phyloP scores from a whole-genome alignment of 805 yeast genomes.

The Priceomyces fermenticarens region DNA sequence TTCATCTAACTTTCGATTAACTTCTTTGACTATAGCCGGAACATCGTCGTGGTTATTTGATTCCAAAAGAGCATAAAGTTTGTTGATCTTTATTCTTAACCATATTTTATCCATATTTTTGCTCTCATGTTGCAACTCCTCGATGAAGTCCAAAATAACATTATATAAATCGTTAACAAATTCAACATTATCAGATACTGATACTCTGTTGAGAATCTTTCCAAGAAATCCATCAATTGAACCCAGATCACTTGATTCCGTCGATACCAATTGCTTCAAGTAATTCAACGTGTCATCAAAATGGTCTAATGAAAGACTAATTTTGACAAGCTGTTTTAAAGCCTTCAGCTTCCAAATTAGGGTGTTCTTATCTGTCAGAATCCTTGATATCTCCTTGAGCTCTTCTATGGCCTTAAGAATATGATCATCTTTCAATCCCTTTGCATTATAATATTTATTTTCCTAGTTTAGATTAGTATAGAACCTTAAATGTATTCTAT shows the following conservation, averaged over 20 bases:
- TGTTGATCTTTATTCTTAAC: slow-evolving; percentile 46
- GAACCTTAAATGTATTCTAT: slow-evolving; percentile 7
- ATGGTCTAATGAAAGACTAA: slow-evolving; percentile 21
- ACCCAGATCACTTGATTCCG: slow-evolving; percentile 26
- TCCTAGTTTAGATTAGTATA: slow-evolving; percentile 15
- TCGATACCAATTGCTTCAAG: slow-evolving; percentile 18
- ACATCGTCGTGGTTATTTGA: slow-evolving; percentile 32
- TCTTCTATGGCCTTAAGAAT: slow-evolving; percentile 19
- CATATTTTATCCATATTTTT: slow-evolving; percentile 38
- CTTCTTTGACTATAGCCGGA: slow-evolving; percentile 24
- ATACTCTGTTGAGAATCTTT: slow-evolving; percentile 33
- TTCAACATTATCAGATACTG: slow-evolving; percentile 20
- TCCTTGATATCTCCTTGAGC: slow-evolving; percentile 14
- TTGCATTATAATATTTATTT: slow-evolving; percentile 35
- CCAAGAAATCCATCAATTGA: slow-evolving; percentile 39
- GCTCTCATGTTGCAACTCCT: slow-evolving; percentile 15
- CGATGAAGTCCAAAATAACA: slow-evolving; percentile 24
- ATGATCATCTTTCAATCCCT: slow-evolving; percentile 35
- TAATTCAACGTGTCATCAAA: slow-evolving; percentile 20
- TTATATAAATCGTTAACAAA: slow-evolving; percentile 33
- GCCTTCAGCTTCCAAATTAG: slow-evolving; percentile 37
- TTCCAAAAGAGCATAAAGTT: slow-evolving; percentile 35
- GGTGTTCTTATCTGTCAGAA: slow-evolving; percentile 12
- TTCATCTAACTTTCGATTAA: slow-evolving; percentile 35
- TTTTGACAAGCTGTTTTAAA: slow-evolving; percentile 40